Conservation (phyloP, 352 stramenopile species). For the Blastocystis sp. region DNA sequence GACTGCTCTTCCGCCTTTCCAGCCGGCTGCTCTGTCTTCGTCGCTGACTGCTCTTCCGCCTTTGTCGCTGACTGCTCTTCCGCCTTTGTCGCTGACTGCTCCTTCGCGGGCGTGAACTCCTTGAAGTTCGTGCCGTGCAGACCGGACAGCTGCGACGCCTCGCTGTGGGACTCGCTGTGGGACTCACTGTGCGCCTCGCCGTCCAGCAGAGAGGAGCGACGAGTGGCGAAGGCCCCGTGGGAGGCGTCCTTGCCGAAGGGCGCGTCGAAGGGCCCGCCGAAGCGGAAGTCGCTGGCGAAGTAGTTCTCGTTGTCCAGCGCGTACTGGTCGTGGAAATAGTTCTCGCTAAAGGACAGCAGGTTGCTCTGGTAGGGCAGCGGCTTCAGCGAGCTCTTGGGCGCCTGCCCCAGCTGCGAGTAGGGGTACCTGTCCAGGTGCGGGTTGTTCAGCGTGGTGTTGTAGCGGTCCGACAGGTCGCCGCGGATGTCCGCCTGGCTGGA, state of each 20-base stretch:
- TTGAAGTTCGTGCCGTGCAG: background rate
- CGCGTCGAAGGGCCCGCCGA: background rate
- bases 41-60: background rate
- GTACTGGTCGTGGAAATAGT: conserved; percentile 3
- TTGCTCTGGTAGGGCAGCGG: background rate
- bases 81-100: background rate
- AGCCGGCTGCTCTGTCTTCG: background rate
- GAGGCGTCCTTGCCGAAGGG: background rate
- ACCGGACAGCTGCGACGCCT: background rate
- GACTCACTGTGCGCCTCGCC: background rate
- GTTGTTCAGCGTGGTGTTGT: conserved; percentile 60
- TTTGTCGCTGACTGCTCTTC: background rate
- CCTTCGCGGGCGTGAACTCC: background rate
- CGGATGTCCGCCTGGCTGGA: background rate
- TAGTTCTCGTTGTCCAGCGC: conserved; percentile 48
- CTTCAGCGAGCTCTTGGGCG: background rate
- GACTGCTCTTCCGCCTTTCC: background rate
- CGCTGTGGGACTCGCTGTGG: background rate
- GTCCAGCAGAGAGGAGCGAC: background rate
- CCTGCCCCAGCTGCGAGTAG: background rate
- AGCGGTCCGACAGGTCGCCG: conserved; percentile 5
- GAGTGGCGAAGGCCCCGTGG: background rate
- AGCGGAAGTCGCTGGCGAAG: conserved; percentile 7
- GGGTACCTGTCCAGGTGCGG: conserved; percentile 40
- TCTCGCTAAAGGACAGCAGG: background rate